These are phyloP conservation scores for Cadophora luteo-olivacea DNA, from an alignment of 2,329 filamentous ascomycete species.

Conservation along the genomic window DNA sequence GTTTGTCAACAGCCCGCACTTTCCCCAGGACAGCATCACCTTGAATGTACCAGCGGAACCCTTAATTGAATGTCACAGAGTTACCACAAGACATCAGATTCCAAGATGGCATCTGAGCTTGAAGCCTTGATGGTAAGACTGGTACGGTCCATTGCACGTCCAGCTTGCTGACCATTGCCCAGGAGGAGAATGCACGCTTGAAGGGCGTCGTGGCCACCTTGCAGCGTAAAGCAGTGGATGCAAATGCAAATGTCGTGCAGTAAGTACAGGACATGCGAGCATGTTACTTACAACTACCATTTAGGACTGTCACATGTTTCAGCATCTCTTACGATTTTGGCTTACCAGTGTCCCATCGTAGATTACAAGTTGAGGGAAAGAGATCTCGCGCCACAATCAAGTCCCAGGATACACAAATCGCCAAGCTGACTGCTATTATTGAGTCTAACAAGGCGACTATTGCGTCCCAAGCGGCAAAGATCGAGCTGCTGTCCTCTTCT, in stretches of 20 bases:
- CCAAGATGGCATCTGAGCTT: background rate
- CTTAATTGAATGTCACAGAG: background rate
- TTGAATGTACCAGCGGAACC: background rate
- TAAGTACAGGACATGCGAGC: background rate
- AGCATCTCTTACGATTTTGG: background rate
- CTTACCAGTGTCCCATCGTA: background rate
- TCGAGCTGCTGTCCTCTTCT: background rate
- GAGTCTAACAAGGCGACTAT: too few species aligned
- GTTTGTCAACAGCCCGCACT: background rate
- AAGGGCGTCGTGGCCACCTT: background rate
- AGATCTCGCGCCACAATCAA: background rate
- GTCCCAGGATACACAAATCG: background rate
- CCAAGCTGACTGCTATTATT: background rate
- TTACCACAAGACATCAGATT: background rate
- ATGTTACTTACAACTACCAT: background rate
- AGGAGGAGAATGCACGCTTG: conserved; percentile 10
- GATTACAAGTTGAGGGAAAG: conserved; percentile 1
- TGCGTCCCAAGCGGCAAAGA: too few species aligned
- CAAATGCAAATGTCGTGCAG: background rate
- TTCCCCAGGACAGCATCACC: background rate
- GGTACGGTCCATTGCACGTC: background rate
- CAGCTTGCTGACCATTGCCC: background rate
- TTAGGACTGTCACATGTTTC: too few species aligned
- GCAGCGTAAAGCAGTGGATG: background rate
- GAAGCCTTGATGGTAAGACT: background rate